Percentiles rank a stretch among this genome's conserved stretches.
Evolutionary conservation across 2,329 filamentous ascomycete species (phyloP).

Genomic region (Cladophialophora chaetospira): DNA sequence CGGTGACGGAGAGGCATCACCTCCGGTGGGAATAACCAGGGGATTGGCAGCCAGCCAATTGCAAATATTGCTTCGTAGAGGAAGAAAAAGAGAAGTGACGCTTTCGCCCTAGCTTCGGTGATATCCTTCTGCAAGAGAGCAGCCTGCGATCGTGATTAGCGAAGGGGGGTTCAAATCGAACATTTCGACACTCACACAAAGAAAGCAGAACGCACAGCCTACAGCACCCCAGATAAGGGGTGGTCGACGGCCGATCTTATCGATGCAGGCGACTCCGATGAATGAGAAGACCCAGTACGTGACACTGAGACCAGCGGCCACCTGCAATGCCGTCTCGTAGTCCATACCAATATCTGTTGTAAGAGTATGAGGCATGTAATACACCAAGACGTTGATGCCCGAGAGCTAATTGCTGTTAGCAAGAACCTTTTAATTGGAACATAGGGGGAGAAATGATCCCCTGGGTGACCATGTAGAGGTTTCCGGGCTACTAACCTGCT

Average conservation of each 20-base stretch:
- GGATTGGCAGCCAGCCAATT: slow-evolving; percentile 62
- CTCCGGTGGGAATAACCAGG: slow-evolving; percentile 65
- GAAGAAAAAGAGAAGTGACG: slow-evolving; percentile 53
- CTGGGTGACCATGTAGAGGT: too few relatives aligned
- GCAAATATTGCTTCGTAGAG: slow-evolving; percentile 63
- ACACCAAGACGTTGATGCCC: slow-evolving; percentile 1
- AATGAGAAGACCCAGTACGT: slow-evolving; percentile 13
- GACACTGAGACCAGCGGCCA: slow-evolving; percentile 1
- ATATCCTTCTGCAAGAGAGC: neutral
- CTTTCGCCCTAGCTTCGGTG: neutral
- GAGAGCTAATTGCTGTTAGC: neutral
- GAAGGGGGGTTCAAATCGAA: too few relatives aligned
- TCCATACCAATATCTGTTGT: slow-evolving; percentile 3
- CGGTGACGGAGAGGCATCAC: slow-evolving; percentile 54
- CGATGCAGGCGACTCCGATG: neutral
- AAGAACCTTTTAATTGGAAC: too few relatives aligned
- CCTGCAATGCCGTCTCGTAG: neutral
- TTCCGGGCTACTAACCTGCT: too few relatives aligned
- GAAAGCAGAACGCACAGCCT: slow-evolving; percentile 1
- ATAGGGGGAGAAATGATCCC: too few relatives aligned
- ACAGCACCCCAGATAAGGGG: slow-evolving; percentile 5
- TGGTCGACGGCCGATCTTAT: neutral
- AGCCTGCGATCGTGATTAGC: neutral
- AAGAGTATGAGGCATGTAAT: slow-evolving; percentile 4
- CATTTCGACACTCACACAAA: neutral